Evolutionary conservation across 371 early-diverging fungal species (phyloP), one percentile per base, ranked within the genome.

Genomic region (Mortierella sp.): DNA sequence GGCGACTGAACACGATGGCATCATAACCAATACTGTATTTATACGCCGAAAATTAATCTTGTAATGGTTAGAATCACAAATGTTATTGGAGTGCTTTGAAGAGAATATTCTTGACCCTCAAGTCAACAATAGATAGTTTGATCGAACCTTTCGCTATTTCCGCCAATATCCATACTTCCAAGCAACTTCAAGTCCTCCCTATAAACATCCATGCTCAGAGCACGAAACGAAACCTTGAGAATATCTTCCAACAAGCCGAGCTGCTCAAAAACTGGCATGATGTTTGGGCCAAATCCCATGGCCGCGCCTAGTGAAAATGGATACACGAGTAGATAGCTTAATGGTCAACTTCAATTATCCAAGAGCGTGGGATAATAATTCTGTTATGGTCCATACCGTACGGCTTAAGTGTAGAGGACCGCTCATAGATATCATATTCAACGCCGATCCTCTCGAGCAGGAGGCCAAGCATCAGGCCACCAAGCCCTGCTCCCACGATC

Each of bases 401-500:
- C 0, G 75, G 75, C 55, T 66, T 75, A 18, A 62, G 5, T 12
- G 26, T 12, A 5, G 70, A 16, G 26, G 75, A 22, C 6, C 66
- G 64, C 28, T 75, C 75, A 64, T 70, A 70, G 35, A 75, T 69
- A 32, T 60, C 24, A 35, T 69, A 75, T 0, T 52, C 58, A 10
- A 70, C 51, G 20, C 70, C 70, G 26, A 58, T 65, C n/a, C 32
- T 52, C 30, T 70, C 66, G n/a, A 75, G 62, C 30, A 75, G 49
- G 37, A 61, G 16, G 5, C 61, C 75, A 6, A 75, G 75, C 32
- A 65, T 52, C 16, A 75, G 66, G 3, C 75, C 75, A 4, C 70
- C 70, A 16, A 75, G 64, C 2, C 75, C 75, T 20, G 70, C 75
- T 4, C 75, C 75, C 5, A 75, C 70, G 22, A 75, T 75, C n/a